Conservation (phyloP, 306 rosid species). For the Vicia faba region DNA sequence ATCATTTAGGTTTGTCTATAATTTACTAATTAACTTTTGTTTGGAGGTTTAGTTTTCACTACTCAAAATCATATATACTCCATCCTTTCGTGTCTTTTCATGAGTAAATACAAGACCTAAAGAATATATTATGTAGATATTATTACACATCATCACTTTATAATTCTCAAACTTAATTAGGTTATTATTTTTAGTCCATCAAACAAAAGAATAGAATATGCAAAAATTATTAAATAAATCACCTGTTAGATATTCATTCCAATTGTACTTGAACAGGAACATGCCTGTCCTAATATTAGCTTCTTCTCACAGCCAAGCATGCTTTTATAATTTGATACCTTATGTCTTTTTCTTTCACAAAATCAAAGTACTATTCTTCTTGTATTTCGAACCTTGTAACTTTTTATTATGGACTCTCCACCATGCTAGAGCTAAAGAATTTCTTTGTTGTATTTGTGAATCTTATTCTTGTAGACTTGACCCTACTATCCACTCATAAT, state of each 20-base stretch:
- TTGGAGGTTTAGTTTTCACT: too few relatives aligned
- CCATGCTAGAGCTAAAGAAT: conserved; percentile 55
- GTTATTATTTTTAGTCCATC: conserved; percentile 27
- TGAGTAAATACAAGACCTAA: conserved; percentile 19
- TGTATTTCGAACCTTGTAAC: conserved; percentile 50
- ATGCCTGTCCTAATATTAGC: conserved; percentile 42
- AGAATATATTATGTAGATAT: conserved; percentile 5
- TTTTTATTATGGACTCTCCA: conserved; percentile 69
- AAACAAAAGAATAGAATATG: conserved; percentile 36
- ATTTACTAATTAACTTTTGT: background rate
- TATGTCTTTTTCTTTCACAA: conserved; percentile 45
- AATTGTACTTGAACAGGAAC: conserved; percentile 47
- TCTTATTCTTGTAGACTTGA: conserved; percentile 59
- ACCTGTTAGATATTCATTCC: conserved; percentile 29
- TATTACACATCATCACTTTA: conserved; percentile 31
- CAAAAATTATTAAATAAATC: conserved; percentile 32
- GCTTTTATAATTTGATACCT: conserved; percentile 52
- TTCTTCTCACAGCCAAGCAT: conserved; percentile 43
- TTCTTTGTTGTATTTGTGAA: conserved; percentile 55
- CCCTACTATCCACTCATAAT: conserved; percentile 63
- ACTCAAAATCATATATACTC: background rate
- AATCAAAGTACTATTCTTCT: conserved; percentile 41
- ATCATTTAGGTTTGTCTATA: conserved; percentile 25
- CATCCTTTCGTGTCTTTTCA: conserved; percentile 35
- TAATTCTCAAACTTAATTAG: conserved; percentile 23